phyloP scores from a whole-genome alignment of 257 asterid genomes.

The Petrea volubilis region DNA sequence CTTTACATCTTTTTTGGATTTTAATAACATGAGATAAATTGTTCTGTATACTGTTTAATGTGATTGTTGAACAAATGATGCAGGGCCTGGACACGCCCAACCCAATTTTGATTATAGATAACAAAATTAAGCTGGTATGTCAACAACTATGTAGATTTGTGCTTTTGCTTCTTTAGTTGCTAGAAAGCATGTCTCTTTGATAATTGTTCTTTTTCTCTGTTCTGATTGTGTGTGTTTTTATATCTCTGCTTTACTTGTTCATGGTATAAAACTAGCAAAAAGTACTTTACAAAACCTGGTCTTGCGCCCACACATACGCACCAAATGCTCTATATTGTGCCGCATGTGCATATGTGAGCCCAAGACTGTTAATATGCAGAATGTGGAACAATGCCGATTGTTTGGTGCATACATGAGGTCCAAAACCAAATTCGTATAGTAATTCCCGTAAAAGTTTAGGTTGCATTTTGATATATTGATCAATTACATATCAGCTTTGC shows the following conservation, averaged over 20 bases:
- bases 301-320: too few species aligned
- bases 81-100: slow-evolving; percentile 86
- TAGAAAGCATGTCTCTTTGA: background rate
- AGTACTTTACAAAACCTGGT: background rate
- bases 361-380: too few species aligned
- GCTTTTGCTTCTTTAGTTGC: background rate
- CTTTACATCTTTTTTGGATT: background rate
- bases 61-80: slow-evolving; percentile 25
- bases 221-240: background rate
- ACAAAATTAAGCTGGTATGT: slow-evolving; percentile 85
- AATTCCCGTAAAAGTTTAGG: background rate
- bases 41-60: background rate
- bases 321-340: too few species aligned
- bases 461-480: background rate
- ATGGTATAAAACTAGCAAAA: background rate
- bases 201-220: background rate
- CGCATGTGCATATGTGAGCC: too few species aligned
- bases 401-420: too few species aligned
- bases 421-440: too few species aligned
- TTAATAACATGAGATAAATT: background rate
- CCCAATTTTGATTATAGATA: slow-evolving; percentile 74
- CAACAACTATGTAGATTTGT: background rate
- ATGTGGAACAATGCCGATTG: too few species aligned
- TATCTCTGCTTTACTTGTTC: background rate
- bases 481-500: background rate